A percentile compares a stretch with the other conserved stretches of the same genome.
phyloP scores from a whole-genome alignment of 164 flowering plant species.

The Vitis rupestris region DNA sequence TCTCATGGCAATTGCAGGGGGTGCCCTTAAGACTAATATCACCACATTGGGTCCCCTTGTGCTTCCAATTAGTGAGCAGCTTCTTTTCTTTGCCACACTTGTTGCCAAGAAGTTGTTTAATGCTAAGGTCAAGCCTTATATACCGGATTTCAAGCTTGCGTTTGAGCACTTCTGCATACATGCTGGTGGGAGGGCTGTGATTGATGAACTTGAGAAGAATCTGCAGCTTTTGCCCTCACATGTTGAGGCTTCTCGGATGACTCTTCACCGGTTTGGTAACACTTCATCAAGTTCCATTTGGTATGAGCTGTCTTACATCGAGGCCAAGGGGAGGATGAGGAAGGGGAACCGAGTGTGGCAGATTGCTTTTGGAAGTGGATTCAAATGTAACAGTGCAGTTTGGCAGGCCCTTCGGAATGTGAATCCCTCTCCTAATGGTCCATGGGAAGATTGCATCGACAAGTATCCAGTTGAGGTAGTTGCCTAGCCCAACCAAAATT shows the following conservation, averaged over 20 bases:
- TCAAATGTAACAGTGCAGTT: conserved; percentile 85
- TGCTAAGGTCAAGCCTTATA: conserved; percentile 67
- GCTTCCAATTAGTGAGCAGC: conserved; percentile 73
- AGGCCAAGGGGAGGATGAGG: conserved; percentile 77
- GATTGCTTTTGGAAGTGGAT: conserved; percentile 81
- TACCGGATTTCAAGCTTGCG: conserved; percentile 85
- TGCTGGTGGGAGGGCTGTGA: conserved; percentile 87
- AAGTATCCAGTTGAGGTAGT: conserved; percentile 51
- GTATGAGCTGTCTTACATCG: conserved; percentile 79
- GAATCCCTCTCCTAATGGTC: conserved; percentile 52
- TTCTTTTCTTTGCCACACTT: conserved; percentile 59
- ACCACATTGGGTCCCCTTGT: conserved; percentile 80
- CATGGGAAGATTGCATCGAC: conserved; percentile 79
- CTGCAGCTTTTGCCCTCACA: conserved; percentile 53
- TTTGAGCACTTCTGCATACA: conserved; percentile 87
- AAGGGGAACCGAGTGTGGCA: conserved; percentile 78
- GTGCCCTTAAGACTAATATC: conserved; percentile 67
- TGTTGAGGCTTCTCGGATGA: conserved; percentile 82
- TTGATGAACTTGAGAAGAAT: conserved; percentile 87
- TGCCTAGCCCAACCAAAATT: conserved; percentile 9
- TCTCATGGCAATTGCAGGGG: conserved; percentile 79
- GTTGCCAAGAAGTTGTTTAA: conserved; percentile 53
- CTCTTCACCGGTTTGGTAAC: conserved; percentile 76
- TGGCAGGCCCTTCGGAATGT: conserved; percentile 72
- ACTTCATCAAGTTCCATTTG: conserved; percentile 83